Percentiles rank a stretch among this genome's conserved stretches.
phyloP scores from a whole-genome alignment of 2,329 filamentous ascomycete species.

The Lasiodiplodia sp. region DNA sequence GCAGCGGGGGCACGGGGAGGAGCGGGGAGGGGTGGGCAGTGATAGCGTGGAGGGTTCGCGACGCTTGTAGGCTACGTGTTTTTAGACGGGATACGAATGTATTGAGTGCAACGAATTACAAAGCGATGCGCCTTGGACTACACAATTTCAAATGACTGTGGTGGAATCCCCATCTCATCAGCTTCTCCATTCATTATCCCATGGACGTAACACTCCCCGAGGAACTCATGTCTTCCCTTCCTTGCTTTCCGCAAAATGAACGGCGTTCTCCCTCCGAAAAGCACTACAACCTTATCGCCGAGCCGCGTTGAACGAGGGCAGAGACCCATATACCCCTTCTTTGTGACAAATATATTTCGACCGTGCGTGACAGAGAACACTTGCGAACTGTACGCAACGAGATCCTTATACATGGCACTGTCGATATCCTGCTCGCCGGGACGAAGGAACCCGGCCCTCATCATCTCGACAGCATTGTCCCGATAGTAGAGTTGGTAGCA shows the following conservation, averaged over 20 bases:
- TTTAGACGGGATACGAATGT: too few species aligned
- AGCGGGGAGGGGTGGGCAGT: too few species aligned
- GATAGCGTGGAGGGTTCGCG: too few species aligned
- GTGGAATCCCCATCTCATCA: not conserved
- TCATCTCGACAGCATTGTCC: not conserved
- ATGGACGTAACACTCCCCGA: constrained; percentile 17
- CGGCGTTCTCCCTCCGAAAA: constrained; percentile 35
- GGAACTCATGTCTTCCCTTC: not conserved
- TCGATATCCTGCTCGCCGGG: too few species aligned
- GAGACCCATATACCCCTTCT: constrained; percentile 34
- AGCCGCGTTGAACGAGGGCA: constrained; percentile 31
- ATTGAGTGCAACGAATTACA: too few species aligned
- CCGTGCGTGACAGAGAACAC: not conserved
- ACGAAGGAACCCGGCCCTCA: too few species aligned
- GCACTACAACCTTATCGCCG: constrained; percentile 34
- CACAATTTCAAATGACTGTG: not conserved
- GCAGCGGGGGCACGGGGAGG: too few species aligned
- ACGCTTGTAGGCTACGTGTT: too few species aligned
- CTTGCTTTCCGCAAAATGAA: not conserved
- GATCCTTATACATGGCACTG: not conserved
- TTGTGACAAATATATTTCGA: constrained; percentile 33
- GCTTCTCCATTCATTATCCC: constrained; percentile 2
- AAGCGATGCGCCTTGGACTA: not conserved
- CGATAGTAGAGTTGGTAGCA: not conserved
- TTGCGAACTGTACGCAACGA: not conserved